Percentiles rank a stretch among this genome's conserved stretches.
These are phyloP conservation scores for Papilionanthe hybrid DNA, from an alignment of 116 monocot genomes.

Conservation along the genomic window DNA sequence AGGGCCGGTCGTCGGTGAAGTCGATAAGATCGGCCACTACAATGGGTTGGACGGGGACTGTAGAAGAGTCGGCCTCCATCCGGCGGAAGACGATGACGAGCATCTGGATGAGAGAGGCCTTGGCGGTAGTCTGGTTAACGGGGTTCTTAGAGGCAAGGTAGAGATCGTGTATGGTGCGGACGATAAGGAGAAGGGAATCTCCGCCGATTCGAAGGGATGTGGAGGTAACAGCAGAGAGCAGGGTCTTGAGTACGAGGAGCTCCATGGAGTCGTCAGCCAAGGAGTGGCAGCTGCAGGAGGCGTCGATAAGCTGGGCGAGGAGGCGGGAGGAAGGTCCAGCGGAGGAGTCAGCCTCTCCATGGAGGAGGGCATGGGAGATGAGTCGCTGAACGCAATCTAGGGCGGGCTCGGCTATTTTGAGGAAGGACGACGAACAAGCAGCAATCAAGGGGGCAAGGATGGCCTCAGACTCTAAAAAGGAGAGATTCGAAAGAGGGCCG, in stretches of 20 bases:
- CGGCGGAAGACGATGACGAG: constrained; percentile 91
- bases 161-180: constrained; percentile 83
- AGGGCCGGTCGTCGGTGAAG: constrained; percentile 19
- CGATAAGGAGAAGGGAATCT: constrained; percentile 69
- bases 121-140: constrained; percentile 94
- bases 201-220: constrained; percentile 82
- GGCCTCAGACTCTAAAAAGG: constrained; percentile 78
- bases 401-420: constrained; percentile 83
- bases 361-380: constrained; percentile 65
- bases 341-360: constrained; percentile 80
- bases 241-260: constrained; percentile 78
- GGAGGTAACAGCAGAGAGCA: constrained; percentile 93
- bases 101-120: constrained; percentile 98
- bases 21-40: constrained; percentile 94
- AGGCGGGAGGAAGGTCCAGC: constrained; percentile 48
- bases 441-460: constrained; percentile 60
- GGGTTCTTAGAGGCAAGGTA: constrained; percentile 57
- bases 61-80: constrained; percentile 95
- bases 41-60: constrained; percentile 87
- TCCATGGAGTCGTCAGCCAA: constrained; percentile 63
- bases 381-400: constrained; percentile 81
- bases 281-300: constrained; percentile 53
- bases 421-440: constrained; percentile 48
- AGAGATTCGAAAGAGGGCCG: constrained; percentile 59
- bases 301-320: constrained; percentile 48